Evolutionary conservation across 257 asterid genomes (phyloP).

Genomic region (Fraxinus anomala): DNA sequence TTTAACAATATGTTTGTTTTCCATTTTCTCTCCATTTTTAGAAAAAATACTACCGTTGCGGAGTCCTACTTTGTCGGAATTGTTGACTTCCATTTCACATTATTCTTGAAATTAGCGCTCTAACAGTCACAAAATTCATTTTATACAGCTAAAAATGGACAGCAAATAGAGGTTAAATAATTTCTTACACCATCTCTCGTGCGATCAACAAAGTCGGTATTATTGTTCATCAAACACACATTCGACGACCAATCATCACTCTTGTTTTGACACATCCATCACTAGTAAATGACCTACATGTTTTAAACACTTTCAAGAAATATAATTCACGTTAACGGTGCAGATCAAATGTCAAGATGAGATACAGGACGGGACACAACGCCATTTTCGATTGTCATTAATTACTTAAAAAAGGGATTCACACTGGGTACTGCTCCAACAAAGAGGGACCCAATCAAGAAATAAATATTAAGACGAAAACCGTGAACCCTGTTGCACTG

Average conservation of each 20-base stretch:
- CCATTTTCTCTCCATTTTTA: no score
- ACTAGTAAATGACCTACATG: neutral
- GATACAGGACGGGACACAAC: constrained; percentile 25
- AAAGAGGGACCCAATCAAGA: constrained; percentile 51
- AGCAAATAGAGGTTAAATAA: neutral
- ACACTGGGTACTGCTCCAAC: constrained; percentile 31
- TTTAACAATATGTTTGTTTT: neutral
- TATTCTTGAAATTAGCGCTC: no score
- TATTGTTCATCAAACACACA: no score
- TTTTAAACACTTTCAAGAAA: neutral
- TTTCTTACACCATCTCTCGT: neutral
- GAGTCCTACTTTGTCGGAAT: no score
- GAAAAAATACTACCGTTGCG: no score
- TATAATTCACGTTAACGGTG: constrained; percentile 9
- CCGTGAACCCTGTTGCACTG: constrained; percentile 18
- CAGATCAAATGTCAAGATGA: constrained; percentile 41
- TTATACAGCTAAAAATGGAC: no score
- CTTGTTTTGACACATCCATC: neutral
- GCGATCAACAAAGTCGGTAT: neutral
- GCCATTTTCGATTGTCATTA: constrained; percentile 28
- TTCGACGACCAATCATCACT: neutral
- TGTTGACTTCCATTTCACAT: no score
- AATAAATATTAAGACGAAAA: neutral
- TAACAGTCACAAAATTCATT: no score
- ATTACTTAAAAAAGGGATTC: neutral